These are phyloP conservation scores for Xanthoconium purpureum DNA, from an alignment of 768 basidiomycete genomes.

Conservation along the genomic window DNA sequence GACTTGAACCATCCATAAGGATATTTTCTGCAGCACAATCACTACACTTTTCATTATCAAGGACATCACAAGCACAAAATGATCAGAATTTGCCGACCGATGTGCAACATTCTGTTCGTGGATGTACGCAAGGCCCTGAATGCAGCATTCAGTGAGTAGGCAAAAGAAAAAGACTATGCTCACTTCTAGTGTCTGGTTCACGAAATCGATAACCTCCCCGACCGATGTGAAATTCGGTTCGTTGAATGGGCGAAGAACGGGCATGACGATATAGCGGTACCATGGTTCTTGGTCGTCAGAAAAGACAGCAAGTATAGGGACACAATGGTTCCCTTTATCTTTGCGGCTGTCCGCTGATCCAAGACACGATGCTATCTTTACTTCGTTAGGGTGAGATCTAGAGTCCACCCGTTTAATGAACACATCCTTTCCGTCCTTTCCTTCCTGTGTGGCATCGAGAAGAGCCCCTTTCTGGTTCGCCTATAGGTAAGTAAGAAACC, in stretches of 20 bases:
- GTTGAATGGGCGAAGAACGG: conserved; percentile 24
- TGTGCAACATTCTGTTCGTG: conserved; percentile 36
- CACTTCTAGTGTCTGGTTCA: conserved; percentile 27
- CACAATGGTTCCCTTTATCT: conserved; percentile 24
- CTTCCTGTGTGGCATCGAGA: conserved; percentile 9
- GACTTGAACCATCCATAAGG: conserved; percentile 25
- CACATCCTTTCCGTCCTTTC: background rate
- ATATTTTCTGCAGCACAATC: conserved; percentile 31
- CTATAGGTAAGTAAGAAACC: background rate
- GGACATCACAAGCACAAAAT: too few species aligned
- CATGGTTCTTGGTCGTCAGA: conserved; percentile 8
- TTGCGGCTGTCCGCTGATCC: background rate
- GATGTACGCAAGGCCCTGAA: conserved; percentile 35
- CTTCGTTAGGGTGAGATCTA: conserved; percentile 1
- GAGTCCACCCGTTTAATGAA: conserved; percentile 15
- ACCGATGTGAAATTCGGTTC: conserved; percentile 21
- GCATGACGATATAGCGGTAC: conserved; percentile 27
- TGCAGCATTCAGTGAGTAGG: background rate
- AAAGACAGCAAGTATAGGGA: conserved; percentile 20
- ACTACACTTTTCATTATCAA: conserved; percentile 7
- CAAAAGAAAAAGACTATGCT: too few species aligned
- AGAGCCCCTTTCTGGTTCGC: background rate
- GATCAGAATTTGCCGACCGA: too few species aligned
- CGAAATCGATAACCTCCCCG: conserved; percentile 30
- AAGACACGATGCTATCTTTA: background rate